Conservation (phyloP, 768 basidiomycete species). For the Leucocoprinus sp. region DNA sequence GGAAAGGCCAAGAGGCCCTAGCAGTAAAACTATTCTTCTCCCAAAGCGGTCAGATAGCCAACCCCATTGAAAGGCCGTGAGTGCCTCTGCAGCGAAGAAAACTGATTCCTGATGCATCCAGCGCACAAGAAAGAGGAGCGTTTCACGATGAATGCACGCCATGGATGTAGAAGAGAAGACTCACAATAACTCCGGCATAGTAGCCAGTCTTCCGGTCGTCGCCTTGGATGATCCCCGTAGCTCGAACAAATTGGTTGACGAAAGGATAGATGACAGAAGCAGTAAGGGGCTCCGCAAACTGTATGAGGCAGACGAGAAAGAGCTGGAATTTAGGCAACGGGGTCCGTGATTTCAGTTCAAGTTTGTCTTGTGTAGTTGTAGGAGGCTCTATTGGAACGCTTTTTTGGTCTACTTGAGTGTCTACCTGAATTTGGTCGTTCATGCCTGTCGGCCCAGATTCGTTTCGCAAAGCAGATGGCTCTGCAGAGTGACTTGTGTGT, state of each 20-base stretch:
- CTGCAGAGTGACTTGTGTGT: too few relatives aligned
- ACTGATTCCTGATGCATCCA: slow-evolving; percentile 32
- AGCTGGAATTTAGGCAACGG: slow-evolving; percentile 34
- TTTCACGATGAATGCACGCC: too few relatives aligned
- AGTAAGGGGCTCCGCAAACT: slow-evolving; percentile 36
- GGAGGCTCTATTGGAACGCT: too few relatives aligned
- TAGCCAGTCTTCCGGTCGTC: slow-evolving; percentile 39
- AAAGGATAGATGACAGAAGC: slow-evolving; percentile 39
- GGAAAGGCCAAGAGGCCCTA: slow-evolving; percentile 32
- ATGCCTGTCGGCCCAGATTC: too few relatives aligned
- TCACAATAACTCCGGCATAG: slow-evolving; percentile 40
- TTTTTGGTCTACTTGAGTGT: too few relatives aligned
- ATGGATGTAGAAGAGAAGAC: slow-evolving; percentile 5
- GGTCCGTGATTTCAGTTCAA: slow-evolving; percentile 18
- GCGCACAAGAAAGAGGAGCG: background rate
- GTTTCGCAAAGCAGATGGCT: too few relatives aligned
- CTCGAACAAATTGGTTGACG: slow-evolving; percentile 35
- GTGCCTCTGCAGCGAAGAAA: slow-evolving; percentile 37
- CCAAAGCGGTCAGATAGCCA: slow-evolving; percentile 36
- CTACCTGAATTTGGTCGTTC: too few relatives aligned
- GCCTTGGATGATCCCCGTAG: slow-evolving; percentile 34
- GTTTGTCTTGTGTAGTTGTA: too few relatives aligned
- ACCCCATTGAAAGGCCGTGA: slow-evolving; percentile 38
- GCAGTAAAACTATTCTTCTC: slow-evolving; percentile 34
- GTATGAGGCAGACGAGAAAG: slow-evolving; percentile 29